Conservation (phyloP, 805 yeast genomes). For the Wickerhamomyces kurtzmanii region DNA sequence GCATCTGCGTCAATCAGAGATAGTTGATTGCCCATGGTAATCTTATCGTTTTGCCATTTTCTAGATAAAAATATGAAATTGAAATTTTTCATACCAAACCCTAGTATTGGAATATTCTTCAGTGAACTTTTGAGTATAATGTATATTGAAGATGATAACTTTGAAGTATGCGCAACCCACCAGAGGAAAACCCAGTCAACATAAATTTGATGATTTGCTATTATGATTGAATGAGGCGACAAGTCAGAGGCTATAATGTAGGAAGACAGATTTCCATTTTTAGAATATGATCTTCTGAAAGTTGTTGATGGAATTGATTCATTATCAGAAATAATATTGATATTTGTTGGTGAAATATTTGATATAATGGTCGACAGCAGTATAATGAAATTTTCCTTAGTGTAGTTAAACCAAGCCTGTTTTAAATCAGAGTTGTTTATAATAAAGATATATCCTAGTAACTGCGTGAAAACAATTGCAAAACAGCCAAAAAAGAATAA, state of each 20-base stretch:
- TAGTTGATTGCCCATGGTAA: conserved; percentile 44
- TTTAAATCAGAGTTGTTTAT: conserved; percentile 20
- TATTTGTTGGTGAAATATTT: conserved; percentile 39
- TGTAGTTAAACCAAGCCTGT: conserved; percentile 35
- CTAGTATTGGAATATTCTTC: conserved; percentile 60
- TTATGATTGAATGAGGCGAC: conserved; percentile 47
- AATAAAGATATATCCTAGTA: conserved; percentile 23
- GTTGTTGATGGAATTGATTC: conserved; percentile 19
- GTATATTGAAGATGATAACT: conserved; percentile 52
- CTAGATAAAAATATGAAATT: conserved; percentile 74
- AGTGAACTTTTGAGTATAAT: conserved; percentile 76
- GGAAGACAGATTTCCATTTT: too few relatives aligned
- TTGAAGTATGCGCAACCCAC: conserved; percentile 70
- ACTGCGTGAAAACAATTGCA: conserved; percentile 38
- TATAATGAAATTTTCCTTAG: conserved; percentile 50
- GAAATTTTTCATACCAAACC: conserved; percentile 77
- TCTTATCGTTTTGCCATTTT: conserved; percentile 75
- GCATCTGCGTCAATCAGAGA: conserved; percentile 50
- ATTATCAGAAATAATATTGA: conserved; percentile 40
- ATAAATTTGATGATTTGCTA: conserved; percentile 91
- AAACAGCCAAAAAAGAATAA: conserved; percentile 27
- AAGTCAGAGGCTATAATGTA: conserved; percentile 18
- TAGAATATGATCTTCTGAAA: conserved; percentile 5
- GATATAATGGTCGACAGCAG: conserved; percentile 41
- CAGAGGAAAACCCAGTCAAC: conserved; percentile 90